Conservation (phyloP, 2,329 filamentous ascomycete species). For the Lomentospora prolificans region DNA sequence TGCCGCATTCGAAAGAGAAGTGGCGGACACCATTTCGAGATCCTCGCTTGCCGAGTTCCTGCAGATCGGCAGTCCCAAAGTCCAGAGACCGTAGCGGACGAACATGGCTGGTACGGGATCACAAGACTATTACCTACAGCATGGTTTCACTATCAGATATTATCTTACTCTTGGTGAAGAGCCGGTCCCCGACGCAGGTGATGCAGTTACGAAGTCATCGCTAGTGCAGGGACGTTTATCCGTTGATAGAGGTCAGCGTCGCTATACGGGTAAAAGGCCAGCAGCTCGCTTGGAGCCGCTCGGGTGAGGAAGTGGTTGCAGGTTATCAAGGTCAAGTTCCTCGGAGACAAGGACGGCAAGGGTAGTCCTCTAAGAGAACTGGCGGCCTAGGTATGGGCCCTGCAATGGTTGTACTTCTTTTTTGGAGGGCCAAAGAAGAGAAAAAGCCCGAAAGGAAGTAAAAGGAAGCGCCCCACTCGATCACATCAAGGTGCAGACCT, state of each 20-base stretch:
- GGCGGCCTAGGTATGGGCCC: too few relatives aligned
- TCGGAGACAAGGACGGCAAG: too few relatives aligned
- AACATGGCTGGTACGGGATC: not conserved
- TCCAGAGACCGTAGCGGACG: not conserved
- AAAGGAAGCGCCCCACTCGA: not conserved
- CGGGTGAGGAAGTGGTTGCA: not conserved
- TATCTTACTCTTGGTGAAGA: not conserved
- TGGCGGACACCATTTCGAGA: not conserved
- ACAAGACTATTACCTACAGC: not conserved
- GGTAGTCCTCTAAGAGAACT: too few relatives aligned
- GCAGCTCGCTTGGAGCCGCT: not conserved
- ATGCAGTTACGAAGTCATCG: slow-evolving; percentile 1
- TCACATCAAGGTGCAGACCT: not conserved
- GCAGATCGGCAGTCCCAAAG: not conserved
- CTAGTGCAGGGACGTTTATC: not conserved
- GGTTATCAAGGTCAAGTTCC: too few relatives aligned
- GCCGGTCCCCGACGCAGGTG: not conserved
- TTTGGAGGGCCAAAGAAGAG: too few relatives aligned
- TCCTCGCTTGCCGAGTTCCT: not conserved
- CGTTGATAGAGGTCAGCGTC: not conserved
- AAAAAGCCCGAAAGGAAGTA: too few relatives aligned
- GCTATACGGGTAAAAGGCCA: not conserved
- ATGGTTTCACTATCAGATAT: not conserved
- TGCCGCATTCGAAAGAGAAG: not conserved
- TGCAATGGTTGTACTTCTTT: too few relatives aligned